These are phyloP conservation scores for Byssochlamys sp. DNA, from an alignment of 2,329 filamentous ascomycete species.

Conservation along the genomic window DNA sequence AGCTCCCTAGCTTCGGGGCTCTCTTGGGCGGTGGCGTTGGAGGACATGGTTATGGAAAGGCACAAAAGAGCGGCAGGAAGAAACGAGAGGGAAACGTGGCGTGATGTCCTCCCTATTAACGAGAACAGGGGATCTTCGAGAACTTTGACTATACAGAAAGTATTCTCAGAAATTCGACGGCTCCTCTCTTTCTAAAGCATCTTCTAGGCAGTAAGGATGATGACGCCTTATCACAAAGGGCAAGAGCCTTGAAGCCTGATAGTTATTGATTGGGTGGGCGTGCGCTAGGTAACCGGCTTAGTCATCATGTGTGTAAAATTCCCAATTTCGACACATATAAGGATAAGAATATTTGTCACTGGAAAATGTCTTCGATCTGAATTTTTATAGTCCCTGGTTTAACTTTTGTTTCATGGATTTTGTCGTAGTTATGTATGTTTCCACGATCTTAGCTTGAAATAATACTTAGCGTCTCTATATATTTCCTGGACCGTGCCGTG, in stretches of 20 bases:
- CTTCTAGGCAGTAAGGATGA: not conserved
- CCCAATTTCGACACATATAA: too few relatives aligned
- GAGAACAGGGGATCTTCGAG: not conserved
- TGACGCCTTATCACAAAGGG: not conserved
- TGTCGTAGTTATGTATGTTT: too few relatives aligned
- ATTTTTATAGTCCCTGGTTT: too few relatives aligned
- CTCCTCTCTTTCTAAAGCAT: not conserved
- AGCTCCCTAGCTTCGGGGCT: conserved; percentile 57
- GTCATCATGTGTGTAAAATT: not conserved
- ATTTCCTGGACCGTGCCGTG: too few relatives aligned
- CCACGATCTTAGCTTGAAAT: too few relatives aligned
- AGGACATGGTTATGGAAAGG: conserved; percentile 20
- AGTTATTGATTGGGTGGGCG: not conserved
- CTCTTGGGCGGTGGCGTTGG: conserved; percentile 16
- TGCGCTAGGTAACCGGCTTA: not conserved
- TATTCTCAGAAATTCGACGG: not conserved
- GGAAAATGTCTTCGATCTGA: too few relatives aligned
- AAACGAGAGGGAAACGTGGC: not conserved
- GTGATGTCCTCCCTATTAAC: not conserved
- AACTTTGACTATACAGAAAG: not conserved
- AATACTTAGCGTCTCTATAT: too few relatives aligned
- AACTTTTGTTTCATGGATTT: too few relatives aligned
- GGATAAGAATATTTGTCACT: too few relatives aligned
- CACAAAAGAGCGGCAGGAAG: not conserved
- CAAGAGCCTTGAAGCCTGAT: not conserved